These are phyloP conservation scores for Skeletonema costatum DNA, from an alignment of 108 stramenopile genomes.

Conservation along the genomic window DNA sequence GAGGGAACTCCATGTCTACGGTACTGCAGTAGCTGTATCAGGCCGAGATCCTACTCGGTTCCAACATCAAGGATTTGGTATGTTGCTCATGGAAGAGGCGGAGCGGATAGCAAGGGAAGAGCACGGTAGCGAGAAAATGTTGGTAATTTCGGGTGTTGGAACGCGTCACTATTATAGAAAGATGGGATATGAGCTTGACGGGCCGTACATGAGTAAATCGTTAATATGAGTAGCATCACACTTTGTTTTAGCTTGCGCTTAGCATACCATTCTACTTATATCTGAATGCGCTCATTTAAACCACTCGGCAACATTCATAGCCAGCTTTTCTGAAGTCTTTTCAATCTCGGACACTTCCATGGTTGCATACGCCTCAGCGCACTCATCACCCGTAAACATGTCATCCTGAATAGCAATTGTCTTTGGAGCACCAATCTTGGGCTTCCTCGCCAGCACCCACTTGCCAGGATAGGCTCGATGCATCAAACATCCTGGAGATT, in stretches of 20 bases:
- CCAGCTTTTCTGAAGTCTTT: constrained; percentile 65
- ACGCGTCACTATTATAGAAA: constrained; percentile 96
- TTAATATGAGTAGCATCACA: constrained; percentile 9
- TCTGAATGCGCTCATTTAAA: constrained; percentile 44
- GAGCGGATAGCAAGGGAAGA: constrained; percentile 92
- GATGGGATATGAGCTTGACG: constrained; percentile 92
- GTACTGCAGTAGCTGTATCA: constrained; percentile 90
- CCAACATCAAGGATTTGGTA: constrained; percentile 97
- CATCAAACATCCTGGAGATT: constrained; percentile 71
- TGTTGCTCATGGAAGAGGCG: constrained; percentile 94
- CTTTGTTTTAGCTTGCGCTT: too few relatives aligned
- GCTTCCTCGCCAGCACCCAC: constrained; percentile 84
- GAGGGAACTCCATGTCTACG: constrained; percentile 96
- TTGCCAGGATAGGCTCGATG: constrained; percentile 69
- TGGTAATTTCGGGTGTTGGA: constrained; percentile 96
- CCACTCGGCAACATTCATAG: constrained; percentile 79
- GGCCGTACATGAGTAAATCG: constrained; percentile 89
- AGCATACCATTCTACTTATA: background rate
- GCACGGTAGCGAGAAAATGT: constrained; percentile 88
- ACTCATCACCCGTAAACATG: constrained; percentile 60
- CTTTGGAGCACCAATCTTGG: constrained; percentile 76
- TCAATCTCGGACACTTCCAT: constrained; percentile 74
- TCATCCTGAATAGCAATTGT: constrained; percentile 50
- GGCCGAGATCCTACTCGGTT: constrained; percentile 90
- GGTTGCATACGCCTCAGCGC: constrained; percentile 52